These are phyloP conservation scores for Aspergillus ustus DNA, from an alignment of 2,329 filamentous ascomycete species.

Conservation along the genomic window DNA sequence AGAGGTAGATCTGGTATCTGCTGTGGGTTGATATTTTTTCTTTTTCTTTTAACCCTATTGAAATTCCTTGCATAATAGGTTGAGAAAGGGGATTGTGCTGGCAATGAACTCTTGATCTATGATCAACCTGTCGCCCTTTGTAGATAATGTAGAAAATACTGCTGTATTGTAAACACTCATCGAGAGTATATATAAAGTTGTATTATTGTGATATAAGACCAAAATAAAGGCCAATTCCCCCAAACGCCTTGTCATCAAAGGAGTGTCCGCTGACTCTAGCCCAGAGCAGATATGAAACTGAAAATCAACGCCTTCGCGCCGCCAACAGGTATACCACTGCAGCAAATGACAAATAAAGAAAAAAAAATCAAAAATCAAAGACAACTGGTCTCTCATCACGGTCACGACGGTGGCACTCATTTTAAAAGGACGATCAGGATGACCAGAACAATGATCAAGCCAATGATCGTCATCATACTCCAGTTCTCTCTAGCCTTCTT, in stretches of 20 bases:
- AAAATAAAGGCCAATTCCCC: conserved; percentile 6
- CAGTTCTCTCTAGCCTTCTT: conserved; percentile 80
- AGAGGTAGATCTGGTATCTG: neutral
- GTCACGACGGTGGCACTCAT: conserved; percentile 39
- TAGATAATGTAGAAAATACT: neutral
- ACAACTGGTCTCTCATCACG: neutral
- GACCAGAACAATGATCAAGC: conserved; percentile 80
- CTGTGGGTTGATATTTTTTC: neutral
- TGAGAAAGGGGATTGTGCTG: neutral
- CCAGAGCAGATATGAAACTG: conserved; percentile 5
- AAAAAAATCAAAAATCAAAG: neutral
- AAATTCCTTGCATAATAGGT: neutral
- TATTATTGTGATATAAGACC: conserved; percentile 5
- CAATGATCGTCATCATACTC: conserved; percentile 81
- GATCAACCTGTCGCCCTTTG: neutral
- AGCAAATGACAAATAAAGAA: conserved; percentile 11
- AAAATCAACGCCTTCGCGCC: conserved; percentile 17
- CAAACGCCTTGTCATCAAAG: conserved; percentile 16
- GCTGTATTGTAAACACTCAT: neutral
- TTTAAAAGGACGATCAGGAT: conserved; percentile 83
- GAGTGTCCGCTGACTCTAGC: conserved; percentile 12
- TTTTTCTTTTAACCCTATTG: neutral
- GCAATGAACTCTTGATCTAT: conserved; percentile 1
- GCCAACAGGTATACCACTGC: conserved; percentile 10
- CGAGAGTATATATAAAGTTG: conserved; percentile 1